phyloP scores from a whole-genome alignment of 768 basidiomycete species.

The Termitomyces sp. region DNA sequence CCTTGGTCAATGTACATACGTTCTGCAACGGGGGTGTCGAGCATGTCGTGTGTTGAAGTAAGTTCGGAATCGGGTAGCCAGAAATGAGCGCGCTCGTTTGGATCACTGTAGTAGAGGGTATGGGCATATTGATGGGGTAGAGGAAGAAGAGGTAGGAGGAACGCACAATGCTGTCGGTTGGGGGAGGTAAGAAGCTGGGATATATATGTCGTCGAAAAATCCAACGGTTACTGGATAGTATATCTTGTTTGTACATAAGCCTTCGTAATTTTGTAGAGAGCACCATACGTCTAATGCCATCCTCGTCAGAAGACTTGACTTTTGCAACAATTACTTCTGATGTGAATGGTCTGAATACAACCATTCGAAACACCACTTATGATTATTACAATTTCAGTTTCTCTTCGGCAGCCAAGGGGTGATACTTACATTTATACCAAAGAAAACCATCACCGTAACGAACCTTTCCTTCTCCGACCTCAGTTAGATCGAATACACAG shows the following conservation, averaged over 20 bases:
- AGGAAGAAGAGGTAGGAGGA: not conserved
- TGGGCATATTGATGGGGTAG: not conserved
- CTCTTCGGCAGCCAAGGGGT: not conserved
- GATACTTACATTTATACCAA: conserved; percentile 81
- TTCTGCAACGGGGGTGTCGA: conserved; percentile 58
- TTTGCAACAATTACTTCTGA: conserved; percentile 88
- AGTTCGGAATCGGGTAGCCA: conserved; percentile 66
- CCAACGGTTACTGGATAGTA: conserved; percentile 63
- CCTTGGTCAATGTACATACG: conserved; percentile 80
- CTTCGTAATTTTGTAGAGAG: not conserved
- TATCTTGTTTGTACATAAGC: not conserved
- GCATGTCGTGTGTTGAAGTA: conserved; percentile 51
- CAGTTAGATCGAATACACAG: conserved; percentile 80
- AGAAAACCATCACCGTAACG: conserved; percentile 91
- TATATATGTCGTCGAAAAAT: conserved; percentile 93
- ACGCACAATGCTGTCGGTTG: conserved; percentile 75
- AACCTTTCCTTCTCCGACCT: conserved; percentile 88
- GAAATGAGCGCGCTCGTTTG: conserved; percentile 79
- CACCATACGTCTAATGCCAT: conserved; percentile 74
- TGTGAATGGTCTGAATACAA: conserved; percentile 86
- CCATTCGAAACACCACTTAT: conserved; percentile 80
- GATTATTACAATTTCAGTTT: not conserved
- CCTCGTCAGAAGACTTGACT: conserved; percentile 81
- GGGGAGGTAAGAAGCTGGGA: conserved; percentile 75
- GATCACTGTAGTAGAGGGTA: conserved; percentile 44